Percentiles rank a stretch among this genome's conserved stretches.
phyloP scores from a whole-genome alignment of 345 rosid species.

The Gossypium turneri region DNA sequence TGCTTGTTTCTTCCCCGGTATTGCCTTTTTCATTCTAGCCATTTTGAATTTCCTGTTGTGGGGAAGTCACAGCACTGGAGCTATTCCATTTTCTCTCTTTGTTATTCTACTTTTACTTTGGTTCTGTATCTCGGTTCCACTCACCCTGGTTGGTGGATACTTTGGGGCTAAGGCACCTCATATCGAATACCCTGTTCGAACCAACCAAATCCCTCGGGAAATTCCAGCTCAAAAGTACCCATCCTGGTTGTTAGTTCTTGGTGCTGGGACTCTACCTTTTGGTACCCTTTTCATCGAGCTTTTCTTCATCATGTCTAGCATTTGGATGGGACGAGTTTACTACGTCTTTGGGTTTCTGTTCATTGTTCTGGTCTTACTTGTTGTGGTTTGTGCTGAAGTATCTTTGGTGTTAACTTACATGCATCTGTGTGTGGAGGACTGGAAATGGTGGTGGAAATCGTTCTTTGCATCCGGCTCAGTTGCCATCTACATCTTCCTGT shows the following conservation, averaged over 20 bases:
- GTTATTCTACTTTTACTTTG: slow-evolving; percentile 44
- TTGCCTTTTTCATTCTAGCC: slow-evolving; percentile 47
- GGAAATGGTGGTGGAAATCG: slow-evolving; percentile 11
- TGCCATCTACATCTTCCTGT: slow-evolving; percentile 47
- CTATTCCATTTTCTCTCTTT: slow-evolving; percentile 52
- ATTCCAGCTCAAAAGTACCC: slow-evolving; percentile 61
- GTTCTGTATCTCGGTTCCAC: slow-evolving; percentile 40
- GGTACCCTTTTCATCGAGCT: slow-evolving; percentile 68
- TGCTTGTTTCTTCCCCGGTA: slow-evolving; percentile 61
- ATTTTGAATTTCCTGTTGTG: slow-evolving; percentile 29
- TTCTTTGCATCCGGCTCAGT: slow-evolving; percentile 52
- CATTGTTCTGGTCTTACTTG: slow-evolving; percentile 43
- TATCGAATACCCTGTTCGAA: slow-evolving; percentile 58
- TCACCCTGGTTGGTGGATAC: slow-evolving; percentile 6
- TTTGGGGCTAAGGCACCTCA: slow-evolving; percentile 17
- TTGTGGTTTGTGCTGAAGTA: slow-evolving; percentile 61
- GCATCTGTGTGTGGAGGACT: slow-evolving; percentile 66
- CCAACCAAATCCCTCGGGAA: slow-evolving; percentile 61
- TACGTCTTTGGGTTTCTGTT: slow-evolving; percentile 43
- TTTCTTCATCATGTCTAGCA: slow-evolving; percentile 63
- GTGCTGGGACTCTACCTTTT: slow-evolving; percentile 27
- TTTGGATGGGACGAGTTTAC: slow-evolving; percentile 20
- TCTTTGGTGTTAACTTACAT: slow-evolving; percentile 57
- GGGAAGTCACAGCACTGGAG: slow-evolving; percentile 7
- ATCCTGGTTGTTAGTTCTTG: slow-evolving; percentile 50